Conservation (phyloP, 2,329 filamentous ascomycete species). For the Fusarium odoratissimum region DNA sequence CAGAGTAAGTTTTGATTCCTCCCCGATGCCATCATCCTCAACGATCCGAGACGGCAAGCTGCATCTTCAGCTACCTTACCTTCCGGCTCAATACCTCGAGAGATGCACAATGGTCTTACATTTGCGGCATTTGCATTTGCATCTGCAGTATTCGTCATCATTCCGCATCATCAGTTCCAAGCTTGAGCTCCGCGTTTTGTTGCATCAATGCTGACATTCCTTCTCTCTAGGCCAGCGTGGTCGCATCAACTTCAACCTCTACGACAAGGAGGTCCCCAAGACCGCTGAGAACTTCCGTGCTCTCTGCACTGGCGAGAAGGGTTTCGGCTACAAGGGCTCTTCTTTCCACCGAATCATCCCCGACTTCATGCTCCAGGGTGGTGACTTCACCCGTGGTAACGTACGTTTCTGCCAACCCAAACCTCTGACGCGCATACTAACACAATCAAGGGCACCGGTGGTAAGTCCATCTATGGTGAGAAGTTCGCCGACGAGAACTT, state of each 20-base stretch:
- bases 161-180: conserved; percentile 19
- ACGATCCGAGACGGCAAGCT: conserved; percentile 1
- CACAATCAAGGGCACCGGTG: conserved; percentile 78
- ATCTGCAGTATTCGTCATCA: conserved; percentile 13
- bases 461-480: conserved; percentile 94
- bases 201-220: conserved; percentile 35
- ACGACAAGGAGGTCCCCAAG: conserved; percentile 86
- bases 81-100: background rate
- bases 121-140: background rate
- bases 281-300: conserved; percentile 87
- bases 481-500: conserved; percentile 98
- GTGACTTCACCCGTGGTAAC: conserved; percentile 93
- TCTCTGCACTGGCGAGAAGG: conserved; percentile 84
- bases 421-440: conserved; percentile 28
- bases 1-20: conserved; percentile 64
- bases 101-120: background rate
- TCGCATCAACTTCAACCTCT: conserved; percentile 91
- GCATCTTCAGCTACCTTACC: background rate
- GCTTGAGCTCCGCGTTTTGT: background rate
- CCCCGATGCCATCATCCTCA: conserved; percentile 6
- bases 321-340: conserved; percentile 84
- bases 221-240: conserved; percentile 71
- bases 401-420: conserved; percentile 63
- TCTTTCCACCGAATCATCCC: conserved; percentile 94
- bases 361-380: conserved; percentile 94